Evolutionary conservation across 768 basidiomycete genomes (phyloP), one percentile per base, ranked within the genome.

Genomic region (Tricholoma sp.): DNA sequence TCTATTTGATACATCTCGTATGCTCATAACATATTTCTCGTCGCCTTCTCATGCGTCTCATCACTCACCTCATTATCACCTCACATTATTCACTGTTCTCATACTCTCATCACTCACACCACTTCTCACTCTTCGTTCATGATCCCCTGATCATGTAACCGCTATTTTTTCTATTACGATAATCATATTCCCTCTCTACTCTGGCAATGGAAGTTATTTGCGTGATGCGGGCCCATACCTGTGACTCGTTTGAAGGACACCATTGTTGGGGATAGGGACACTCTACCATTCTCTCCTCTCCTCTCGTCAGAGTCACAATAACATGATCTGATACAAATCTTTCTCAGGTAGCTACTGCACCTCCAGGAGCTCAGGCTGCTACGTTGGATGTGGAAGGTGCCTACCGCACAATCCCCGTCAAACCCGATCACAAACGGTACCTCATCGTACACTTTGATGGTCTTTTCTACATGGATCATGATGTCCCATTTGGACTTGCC

Each of bases 351-450:
- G 54, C 65, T 9, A 8, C 6, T 0, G 65, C 69, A 0, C 74
- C 75, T 2, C 52, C 55, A 0, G 72, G 73, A 1, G 58, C 70
- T 0, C 61, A 69, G 39, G 73, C 66, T 0, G 62, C 67, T 6
- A 61, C 66, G 0, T 64, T 70, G 31, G 71, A 74, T 50, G 60
- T 73, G 15, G 61, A 62, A 29, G 49, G 63, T 5, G 65, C 68
- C n/a, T 65, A 70, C 53, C 62, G 69, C 28, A 65, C 60, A 5
- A 58, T 62, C 7, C 73, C 71, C 2, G 53, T 69, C 5, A 44
- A 37, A 15, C 69, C 72, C 0, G 53, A 58, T 20, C 65, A 74
- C 33, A 70, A 71, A 33, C 47, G 54, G 3, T 61, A 37, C 28
- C 47, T 62, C 12, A 58, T 66, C 3, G 58, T 66, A 1, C 28